Conservation (phyloP, 768 basidiomycete genomes). For the Pleurotus sapidus region DNA sequence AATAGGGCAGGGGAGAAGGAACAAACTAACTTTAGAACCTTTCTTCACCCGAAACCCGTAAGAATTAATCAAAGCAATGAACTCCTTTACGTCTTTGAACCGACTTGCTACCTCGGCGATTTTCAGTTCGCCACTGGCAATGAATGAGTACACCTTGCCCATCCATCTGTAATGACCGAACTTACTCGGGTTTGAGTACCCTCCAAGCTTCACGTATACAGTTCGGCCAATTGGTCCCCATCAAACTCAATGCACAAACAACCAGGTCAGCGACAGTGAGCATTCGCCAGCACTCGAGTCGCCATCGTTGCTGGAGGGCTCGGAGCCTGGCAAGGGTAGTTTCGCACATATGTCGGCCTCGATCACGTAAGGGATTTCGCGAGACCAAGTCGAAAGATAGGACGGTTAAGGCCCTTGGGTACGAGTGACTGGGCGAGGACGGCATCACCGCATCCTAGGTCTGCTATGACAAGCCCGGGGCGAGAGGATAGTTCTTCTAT, state of each 20-base stretch:
- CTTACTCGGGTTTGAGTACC: constrained; percentile 75
- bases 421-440: constrained; percentile 74
- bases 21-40: too few species aligned
- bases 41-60: constrained; percentile 71
- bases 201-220: constrained; percentile 90
- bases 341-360: constrained; percentile 86
- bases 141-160: too few species aligned
- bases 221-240: constrained; percentile 96
- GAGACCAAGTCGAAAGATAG: constrained; percentile 82
- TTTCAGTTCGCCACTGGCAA: constrained; percentile 69
- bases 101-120: constrained; percentile 91
- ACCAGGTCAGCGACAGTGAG: constrained; percentile 86
- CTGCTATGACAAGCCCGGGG: constrained; percentile 75
- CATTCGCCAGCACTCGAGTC: constrained; percentile 45
- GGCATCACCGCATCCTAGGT: constrained; percentile 96
- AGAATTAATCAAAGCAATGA: constrained; percentile 56
- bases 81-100: constrained; percentile 66
- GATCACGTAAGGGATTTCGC: constrained; percentile 72
- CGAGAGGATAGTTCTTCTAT: constrained; percentile 61
- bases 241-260: constrained; percentile 92
- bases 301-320: constrained; percentile 35
- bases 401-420: constrained; percentile 65
- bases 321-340: constrained; percentile 85
- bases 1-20: too few species aligned
- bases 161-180: not conserved